A percentile compares a stretch with the other conserved stretches of the same genome.
Conservation (phyloP, 139 green algal species). For the Asterochloris sp. region DNA sequence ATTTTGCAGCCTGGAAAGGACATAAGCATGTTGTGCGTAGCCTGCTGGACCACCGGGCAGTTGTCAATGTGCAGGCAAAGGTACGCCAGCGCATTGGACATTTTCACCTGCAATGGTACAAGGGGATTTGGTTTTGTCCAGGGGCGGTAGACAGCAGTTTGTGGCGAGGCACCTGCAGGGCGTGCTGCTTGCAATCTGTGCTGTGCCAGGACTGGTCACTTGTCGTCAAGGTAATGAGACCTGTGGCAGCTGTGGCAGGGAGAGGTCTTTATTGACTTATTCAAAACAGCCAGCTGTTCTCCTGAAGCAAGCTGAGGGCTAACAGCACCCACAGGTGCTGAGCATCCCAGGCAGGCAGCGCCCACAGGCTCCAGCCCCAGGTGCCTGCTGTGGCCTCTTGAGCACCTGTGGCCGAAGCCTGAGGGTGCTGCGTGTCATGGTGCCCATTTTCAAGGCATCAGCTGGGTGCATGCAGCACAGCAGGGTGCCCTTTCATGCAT, state of each 20-base stretch:
- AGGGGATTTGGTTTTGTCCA: not conserved
- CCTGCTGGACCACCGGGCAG: not conserved
- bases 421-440: not conserved
- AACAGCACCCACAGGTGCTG: not conserved
- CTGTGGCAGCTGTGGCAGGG: too few relatives aligned
- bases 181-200: too few relatives aligned
- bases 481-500: not conserved
- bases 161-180: too few relatives aligned
- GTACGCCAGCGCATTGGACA: not conserved
- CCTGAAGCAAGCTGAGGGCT: not conserved
- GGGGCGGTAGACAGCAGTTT: too few relatives aligned
- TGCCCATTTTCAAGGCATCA: not conserved
- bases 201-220: too few relatives aligned
- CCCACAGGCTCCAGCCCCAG: not conserved
- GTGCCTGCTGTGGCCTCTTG: not conserved
- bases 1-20: conserved; percentile 16
- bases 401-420: not conserved
- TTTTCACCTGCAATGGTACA: not conserved
- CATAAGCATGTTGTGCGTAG: not conserved
- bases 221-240: too few relatives aligned
- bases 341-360: not conserved
- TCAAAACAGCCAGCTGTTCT: not conserved
- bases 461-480: not conserved
- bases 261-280: too few relatives aligned
- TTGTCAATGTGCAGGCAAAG: not conserved